Conservation (phyloP, 2,329 filamentous ascomycete species). For the Colletotrichum karsti region DNA sequence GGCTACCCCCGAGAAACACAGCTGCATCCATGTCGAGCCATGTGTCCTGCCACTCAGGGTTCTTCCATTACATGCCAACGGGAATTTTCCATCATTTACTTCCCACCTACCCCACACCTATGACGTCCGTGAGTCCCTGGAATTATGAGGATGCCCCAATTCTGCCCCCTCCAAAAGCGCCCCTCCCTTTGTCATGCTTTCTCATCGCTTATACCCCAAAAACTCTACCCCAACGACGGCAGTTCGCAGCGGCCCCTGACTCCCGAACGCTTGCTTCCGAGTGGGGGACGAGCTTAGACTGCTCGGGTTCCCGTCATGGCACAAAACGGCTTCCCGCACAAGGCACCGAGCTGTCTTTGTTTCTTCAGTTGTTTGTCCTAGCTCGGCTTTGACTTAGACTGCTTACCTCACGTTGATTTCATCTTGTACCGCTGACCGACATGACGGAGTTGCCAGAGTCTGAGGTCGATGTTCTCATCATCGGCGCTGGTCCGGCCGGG, state of each 20-base stretch:
- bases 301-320: not conserved
- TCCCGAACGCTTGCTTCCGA: not conserved
- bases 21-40: not conserved
- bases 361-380: not conserved
- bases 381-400: not conserved
- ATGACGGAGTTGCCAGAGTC: conserved; percentile 16
- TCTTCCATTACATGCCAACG: not conserved
- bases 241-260: not conserved
- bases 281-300: not conserved
- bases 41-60: not conserved
- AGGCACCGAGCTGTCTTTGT: not conserved
- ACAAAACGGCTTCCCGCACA: not conserved
- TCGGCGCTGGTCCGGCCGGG: conserved; percentile 41
- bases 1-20: not conserved
- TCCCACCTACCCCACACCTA: conserved; percentile 8
- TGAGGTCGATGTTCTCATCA: conserved; percentile 26
- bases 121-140: not conserved
- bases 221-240: conserved; percentile 4
- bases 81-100: not conserved
- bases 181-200: conserved; percentile 29
- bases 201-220: conserved; percentile 26
- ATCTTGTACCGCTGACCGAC: not conserved
- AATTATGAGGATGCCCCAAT: not conserved
- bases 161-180: not conserved
- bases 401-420: not conserved